These are phyloP conservation scores for Candida pseudoviswanathii DNA, from an alignment of 1,139 yeast genomes.

Conservation along the genomic window DNA sequence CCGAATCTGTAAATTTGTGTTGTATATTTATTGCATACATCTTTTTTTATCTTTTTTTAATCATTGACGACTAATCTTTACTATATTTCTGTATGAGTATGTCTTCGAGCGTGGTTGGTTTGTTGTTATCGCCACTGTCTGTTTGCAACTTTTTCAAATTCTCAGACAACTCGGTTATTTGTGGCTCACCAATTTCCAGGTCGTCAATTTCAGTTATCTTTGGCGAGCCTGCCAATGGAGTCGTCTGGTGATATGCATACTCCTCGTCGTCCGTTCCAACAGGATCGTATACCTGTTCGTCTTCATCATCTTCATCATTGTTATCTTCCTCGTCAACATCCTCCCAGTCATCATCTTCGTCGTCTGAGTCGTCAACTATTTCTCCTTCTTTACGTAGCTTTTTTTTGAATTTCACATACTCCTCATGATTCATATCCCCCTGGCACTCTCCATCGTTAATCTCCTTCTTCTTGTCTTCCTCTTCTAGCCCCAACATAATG, in stretches of 20 bases:
- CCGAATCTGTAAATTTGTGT: slow-evolving; percentile 13
- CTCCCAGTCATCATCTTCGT: slow-evolving; percentile 7
- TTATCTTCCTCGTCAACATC: slow-evolving; percentile 11
- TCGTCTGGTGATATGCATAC: neutral
- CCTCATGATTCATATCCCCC: slow-evolving; percentile 20
- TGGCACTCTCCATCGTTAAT: slow-evolving; percentile 12
- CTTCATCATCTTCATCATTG: slow-evolving; percentile 13
- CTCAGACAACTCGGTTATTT: slow-evolving; percentile 12
- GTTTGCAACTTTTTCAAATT: slow-evolving; percentile 11
- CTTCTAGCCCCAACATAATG: slow-evolving; percentile 12
- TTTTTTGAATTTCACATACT: slow-evolving; percentile 14
- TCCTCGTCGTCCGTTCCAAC: slow-evolving; percentile 10
- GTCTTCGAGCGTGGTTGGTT: slow-evolving; percentile 11
- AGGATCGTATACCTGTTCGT: slow-evolving; percentile 11
- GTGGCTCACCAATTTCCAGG: neutral
- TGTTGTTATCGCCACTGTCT: neutral
- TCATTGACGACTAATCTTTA: neutral
- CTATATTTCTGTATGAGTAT: slow-evolving; percentile 7
- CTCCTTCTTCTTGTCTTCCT: slow-evolving; percentile 22
- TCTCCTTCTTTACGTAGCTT: slow-evolving; percentile 11
- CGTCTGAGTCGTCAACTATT: slow-evolving; percentile 5
- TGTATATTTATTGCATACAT: neutral
- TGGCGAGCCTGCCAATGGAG: slow-evolving; percentile 5
- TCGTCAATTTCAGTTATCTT: slow-evolving; percentile 12
- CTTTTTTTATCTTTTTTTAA: neutral